These are phyloP conservation scores for Magnolia changhungtana DNA, from an alignment of 164 flowering plant species.

Conservation along the genomic window DNA sequence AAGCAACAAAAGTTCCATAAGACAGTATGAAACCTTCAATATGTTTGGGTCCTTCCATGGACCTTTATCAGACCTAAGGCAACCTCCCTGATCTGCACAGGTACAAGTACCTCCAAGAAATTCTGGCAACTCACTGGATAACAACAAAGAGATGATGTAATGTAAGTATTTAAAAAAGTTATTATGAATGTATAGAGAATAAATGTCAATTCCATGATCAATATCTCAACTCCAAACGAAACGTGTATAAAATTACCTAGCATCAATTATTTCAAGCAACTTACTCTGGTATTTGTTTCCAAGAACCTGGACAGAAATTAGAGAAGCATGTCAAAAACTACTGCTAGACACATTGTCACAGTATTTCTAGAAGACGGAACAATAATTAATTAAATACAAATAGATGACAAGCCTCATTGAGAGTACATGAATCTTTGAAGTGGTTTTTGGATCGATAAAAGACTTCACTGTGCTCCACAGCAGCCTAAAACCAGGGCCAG, in stretches of 20 bases:
- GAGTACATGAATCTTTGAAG: constrained; percentile 88
- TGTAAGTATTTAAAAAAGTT: neutral
- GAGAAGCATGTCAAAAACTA: neutral
- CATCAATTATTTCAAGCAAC: constrained; percentile 85
- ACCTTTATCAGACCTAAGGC: constrained; percentile 43
- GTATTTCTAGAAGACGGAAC: neutral
- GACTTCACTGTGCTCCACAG: constrained; percentile 82
- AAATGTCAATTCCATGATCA: neutral
- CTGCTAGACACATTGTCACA: neutral
- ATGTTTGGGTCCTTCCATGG: constrained; percentile 46
- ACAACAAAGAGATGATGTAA: neutral
- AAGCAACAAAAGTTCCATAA: neutral
- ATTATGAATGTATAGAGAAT: neutral
- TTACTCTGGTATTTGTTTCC: constrained; percentile 81
- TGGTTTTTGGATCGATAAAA: constrained; percentile 81
- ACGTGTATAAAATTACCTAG: constrained; percentile 47
- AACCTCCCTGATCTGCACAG: constrained; percentile 41
- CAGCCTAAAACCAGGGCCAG: constrained; percentile 91
- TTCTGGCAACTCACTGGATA: constrained; percentile 64
- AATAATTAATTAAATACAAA: neutral
- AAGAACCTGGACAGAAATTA: constrained; percentile 53
- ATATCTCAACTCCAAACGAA: neutral
- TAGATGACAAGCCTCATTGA: neutral
- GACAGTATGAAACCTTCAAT: constrained; percentile 28
- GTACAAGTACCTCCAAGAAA: constrained; percentile 49